Percentiles rank a stretch among this genome's conserved stretches.
Evolutionary conservation across 2,329 filamentous ascomycete species (phyloP).

Genomic region (Cordyceps militaris): DNA sequence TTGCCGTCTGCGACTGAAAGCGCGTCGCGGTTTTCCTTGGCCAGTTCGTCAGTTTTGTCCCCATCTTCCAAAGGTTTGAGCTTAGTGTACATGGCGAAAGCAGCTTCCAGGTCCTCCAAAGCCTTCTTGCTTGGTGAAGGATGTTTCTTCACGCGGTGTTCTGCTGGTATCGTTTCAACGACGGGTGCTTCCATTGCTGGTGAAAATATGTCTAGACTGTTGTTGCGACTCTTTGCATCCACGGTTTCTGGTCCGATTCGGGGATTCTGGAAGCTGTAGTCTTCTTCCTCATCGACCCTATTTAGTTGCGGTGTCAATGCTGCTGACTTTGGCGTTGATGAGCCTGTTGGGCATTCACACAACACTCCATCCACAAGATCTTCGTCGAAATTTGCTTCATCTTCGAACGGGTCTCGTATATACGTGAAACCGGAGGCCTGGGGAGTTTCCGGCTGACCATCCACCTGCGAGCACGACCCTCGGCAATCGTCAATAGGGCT

Average conservation of each 20-base stretch:
- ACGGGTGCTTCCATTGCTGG: not conserved
- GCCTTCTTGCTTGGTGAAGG: slow-evolving; percentile 38
- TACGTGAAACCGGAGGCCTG: slow-evolving; percentile 17
- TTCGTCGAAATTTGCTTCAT: slow-evolving; percentile 31
- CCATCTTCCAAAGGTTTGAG: slow-evolving; percentile 16
- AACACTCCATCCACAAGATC: slow-evolving; percentile 34
- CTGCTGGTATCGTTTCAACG: not conserved
- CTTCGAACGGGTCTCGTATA: slow-evolving; percentile 20
- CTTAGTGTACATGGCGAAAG: slow-evolving; percentile 27
- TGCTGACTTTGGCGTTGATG: slow-evolving; percentile 31
- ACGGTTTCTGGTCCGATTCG: not conserved
- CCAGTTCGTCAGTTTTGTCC: slow-evolving; percentile 26
- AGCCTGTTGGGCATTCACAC: slow-evolving; percentile 27
- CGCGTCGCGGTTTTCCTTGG: slow-evolving; percentile 14
- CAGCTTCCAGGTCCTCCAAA: slow-evolving; percentile 31
- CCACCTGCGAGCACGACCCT: too few relatives aligned
- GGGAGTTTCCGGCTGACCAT: not conserved
- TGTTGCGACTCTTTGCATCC: not conserved
- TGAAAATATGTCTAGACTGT: too few relatives aligned
- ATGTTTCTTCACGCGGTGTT: slow-evolving; percentile 32
- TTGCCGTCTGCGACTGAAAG: slow-evolving; percentile 25
- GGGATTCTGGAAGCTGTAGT: not conserved
- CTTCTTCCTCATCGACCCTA: not conserved
- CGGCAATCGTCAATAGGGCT: not conserved
- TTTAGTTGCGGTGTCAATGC: not conserved